phyloP scores from a whole-genome alignment of 768 basidiomycete genomes.

The Dioszegia hungarica region DNA sequence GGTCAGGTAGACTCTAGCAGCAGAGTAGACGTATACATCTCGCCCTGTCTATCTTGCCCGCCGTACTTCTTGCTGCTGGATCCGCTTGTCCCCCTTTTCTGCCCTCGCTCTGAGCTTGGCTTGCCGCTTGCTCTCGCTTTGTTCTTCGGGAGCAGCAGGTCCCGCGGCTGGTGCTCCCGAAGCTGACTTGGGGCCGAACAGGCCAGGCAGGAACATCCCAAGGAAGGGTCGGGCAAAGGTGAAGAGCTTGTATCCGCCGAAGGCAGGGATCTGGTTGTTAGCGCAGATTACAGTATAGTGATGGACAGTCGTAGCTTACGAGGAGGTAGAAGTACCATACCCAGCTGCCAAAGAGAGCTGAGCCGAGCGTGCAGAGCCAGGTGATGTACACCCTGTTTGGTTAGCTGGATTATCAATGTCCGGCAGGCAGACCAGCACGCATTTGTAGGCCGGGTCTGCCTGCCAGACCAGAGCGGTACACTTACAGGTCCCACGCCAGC shows the following conservation, averaged over 20 bases:
- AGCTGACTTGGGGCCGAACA: slow-evolving; percentile 36
- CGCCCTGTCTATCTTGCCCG: too few relatives aligned
- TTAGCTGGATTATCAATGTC: too few relatives aligned
- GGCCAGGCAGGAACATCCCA: slow-evolving; percentile 37
- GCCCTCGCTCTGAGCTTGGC: slow-evolving; percentile 43
- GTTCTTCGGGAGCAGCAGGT: slow-evolving; percentile 11
- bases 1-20: too few relatives aligned
- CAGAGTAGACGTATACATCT: too few relatives aligned
- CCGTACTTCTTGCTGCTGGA: slow-evolving; percentile 44
- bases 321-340: slow-evolving; percentile 44
- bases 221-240: slow-evolving; percentile 34
- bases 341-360: slow-evolving; percentile 40
- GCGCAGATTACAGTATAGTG: neutral
- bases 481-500: slow-evolving; percentile 47
- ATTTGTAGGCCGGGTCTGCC: too few relatives aligned
- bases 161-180: slow-evolving; percentile 6
- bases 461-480: neutral
- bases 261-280: slow-evolving; percentile 34
- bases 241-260: slow-evolving; percentile 45
- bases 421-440: too few relatives aligned
- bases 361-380: slow-evolving; percentile 41
- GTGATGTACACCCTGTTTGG: slow-evolving; percentile 47
- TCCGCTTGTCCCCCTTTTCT: slow-evolving; percentile 48
- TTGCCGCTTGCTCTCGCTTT: slow-evolving; percentile 33
- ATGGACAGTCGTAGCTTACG: slow-evolving; percentile 19